Percentiles rank a stretch among this genome's conserved stretches.
phyloP scores from a whole-genome alignment of 2,329 filamentous ascomycete species.

The Colletotrichum sp. region DNA sequence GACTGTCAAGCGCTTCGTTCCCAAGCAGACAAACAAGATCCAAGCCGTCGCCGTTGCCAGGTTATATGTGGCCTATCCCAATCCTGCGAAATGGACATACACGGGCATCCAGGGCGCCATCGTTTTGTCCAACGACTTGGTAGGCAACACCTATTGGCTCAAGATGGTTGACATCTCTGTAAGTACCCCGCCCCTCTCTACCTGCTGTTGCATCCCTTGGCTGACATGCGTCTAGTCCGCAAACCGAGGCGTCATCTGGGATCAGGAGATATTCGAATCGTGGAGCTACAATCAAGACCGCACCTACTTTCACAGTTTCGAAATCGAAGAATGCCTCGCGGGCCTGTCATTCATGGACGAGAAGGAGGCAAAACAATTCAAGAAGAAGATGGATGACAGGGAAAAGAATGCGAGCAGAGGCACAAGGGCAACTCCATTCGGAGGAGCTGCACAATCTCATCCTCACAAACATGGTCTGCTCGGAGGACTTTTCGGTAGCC shows the following conservation, averaged over 20 bases:
- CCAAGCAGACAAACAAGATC: slow-evolving; percentile 96
- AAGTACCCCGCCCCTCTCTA: slow-evolving; percentile 39
- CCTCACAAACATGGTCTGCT: slow-evolving; percentile 54
- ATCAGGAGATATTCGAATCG: slow-evolving; percentile 95
- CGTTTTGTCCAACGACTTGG: slow-evolving; percentile 90
- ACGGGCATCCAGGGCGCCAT: slow-evolving; percentile 91
- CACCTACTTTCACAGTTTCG: slow-evolving; percentile 97
- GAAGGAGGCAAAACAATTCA: slow-evolving; percentile 95
- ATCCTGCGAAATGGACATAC: slow-evolving; percentile 87
- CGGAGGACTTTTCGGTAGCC: slow-evolving; percentile 66
- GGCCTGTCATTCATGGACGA: slow-evolving; percentile 94
- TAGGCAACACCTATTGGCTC: slow-evolving; percentile 95
- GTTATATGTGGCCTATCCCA: slow-evolving; percentile 91
- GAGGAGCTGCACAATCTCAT: slow-evolving; percentile 47
- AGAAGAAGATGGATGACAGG: slow-evolving; percentile 95
- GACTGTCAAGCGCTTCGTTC: slow-evolving; percentile 92
- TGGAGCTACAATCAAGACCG: slow-evolving; percentile 97
- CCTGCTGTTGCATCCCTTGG: slow-evolving; percentile 20
- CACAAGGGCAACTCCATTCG: slow-evolving; percentile 80
- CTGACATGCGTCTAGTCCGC: slow-evolving; percentile 60
- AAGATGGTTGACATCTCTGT: slow-evolving; percentile 98
- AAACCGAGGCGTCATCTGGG: slow-evolving; percentile 89
- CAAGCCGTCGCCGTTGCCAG: slow-evolving; percentile 92
- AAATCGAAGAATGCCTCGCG: slow-evolving; percentile 90
- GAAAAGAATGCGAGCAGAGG: slow-evolving; percentile 95